A percentile compares a stretch with the other conserved stretches of the same genome.
Conservation (phyloP, 495 filamentous ascomycete species). For the Amphirosellinia nigrospora region DNA sequence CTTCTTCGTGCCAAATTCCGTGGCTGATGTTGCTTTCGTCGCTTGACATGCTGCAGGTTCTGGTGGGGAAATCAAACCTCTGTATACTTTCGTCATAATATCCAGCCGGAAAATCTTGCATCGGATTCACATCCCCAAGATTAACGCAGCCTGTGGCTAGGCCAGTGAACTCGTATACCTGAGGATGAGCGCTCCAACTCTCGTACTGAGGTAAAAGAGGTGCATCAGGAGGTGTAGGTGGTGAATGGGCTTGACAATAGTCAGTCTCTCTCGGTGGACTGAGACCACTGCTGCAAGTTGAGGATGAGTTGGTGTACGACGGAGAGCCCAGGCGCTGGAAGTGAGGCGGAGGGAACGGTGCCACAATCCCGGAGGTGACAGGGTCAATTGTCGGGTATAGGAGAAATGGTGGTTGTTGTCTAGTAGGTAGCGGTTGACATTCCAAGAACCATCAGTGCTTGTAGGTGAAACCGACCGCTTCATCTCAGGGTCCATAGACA, state of each 20-base stretch:
- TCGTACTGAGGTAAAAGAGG: slow-evolving; percentile 39
- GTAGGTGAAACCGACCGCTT: slow-evolving; percentile 23
- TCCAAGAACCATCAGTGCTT: slow-evolving; percentile 20
- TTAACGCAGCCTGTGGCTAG: slow-evolving; percentile 45
- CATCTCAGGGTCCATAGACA: slow-evolving; percentile 17
- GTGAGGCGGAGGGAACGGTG: slow-evolving; percentile 27
- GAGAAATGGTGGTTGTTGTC: slow-evolving; percentile 34
- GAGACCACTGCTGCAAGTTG: slow-evolving; percentile 43
- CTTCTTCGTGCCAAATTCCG: slow-evolving; percentile 26
- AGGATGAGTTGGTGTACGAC: slow-evolving; percentile 47
- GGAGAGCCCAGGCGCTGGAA: slow-evolving; percentile 38
- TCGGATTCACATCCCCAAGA: slow-evolving; percentile 46
- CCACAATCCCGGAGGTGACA: slow-evolving; percentile 23
- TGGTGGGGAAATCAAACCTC: slow-evolving; percentile 29
- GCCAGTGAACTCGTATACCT: slow-evolving; percentile 39
- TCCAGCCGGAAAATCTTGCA: slow-evolving; percentile 36
- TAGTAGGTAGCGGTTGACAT: slow-evolving; percentile 39
- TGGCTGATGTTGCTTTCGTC: slow-evolving; percentile 29
- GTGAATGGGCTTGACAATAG: slow-evolving; percentile 42
- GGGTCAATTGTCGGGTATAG: slow-evolving; percentile 32
- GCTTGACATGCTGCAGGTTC: slow-evolving; percentile 38
- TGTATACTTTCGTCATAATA: slow-evolving; percentile 38
- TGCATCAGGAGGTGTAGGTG: slow-evolving; percentile 43
- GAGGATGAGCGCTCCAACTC: slow-evolving; percentile 27
- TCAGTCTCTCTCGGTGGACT: slow-evolving; percentile 49